Base-by-base conservation (phyloP, 768 basidiomycete species). In the Trametes meyenii region DNA sequence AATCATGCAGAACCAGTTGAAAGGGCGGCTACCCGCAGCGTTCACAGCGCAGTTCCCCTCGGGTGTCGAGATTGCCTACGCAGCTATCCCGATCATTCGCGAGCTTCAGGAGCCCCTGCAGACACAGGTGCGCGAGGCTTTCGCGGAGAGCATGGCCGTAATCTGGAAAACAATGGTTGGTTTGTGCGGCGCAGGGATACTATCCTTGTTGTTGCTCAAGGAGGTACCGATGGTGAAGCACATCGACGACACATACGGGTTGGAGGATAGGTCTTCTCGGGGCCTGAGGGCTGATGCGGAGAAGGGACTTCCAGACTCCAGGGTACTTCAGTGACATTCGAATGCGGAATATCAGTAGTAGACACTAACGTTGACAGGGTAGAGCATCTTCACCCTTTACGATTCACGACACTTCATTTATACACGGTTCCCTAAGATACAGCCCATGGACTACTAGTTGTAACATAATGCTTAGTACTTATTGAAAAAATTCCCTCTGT, bases 1-100 rank as follows among this genome's bases (percentile, higher is more conserved):
- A 0, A 75, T 86, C 46, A 74, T 87, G 7, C 80, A 83, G 64
- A 87, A 84, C 69, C 62, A 78, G 52, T 77, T 87, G 16, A 66
- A 68, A 10, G 72, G 67, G 38, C 67, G 64, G 0, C 77, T 87
- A 0, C 82, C 85, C 0, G 40, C 60, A 3, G 72, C 67, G 1
- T 81, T 83, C 51, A 29, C 73, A 17, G 54, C 64, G 0, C 65
- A 71, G 35, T 69, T 80, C 62, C 73, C 76, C 0, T 58, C 68
- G n/a, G 78, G 77, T 13, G 71, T 73, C 23, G 75, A 80, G 40
- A 70, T 84, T 53, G 72, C 78, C 11, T 84, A 80, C 63, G 72
- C 79, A 0, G 73, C 78, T 39, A 83, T 85, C 45, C 82, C 82
- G 0, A 58, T 67, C 19, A 75, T 84, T 21, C 50, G 63, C 3